Conservation (phyloP, 2,329 filamentous ascomycete species). For the Fusarium circinatum region DNA sequence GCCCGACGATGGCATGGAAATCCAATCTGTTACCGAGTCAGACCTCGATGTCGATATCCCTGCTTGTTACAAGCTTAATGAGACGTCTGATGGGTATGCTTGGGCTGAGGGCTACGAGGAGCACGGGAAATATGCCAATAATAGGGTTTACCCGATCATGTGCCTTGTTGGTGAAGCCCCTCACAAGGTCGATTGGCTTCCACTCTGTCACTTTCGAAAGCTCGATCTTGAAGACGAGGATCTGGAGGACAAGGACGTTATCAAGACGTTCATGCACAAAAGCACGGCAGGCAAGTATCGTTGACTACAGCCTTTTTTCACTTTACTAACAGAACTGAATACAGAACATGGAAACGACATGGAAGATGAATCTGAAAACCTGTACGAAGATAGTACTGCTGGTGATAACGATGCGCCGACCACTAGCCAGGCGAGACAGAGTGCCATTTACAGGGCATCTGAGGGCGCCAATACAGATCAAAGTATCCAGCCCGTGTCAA, state of each 20-base stretch:
- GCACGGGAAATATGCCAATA: fast-evolving
- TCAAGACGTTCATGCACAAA: neutral
- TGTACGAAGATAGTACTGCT: neutral
- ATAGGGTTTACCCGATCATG: fast-evolving
- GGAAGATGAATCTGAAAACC: neutral
- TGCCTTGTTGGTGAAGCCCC: fast-evolving
- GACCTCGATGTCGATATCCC: fast-evolving
- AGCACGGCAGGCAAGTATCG: fast-evolving
- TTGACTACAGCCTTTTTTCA: fast-evolving
- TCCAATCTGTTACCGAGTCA: neutral
- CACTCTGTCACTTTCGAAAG: neutral
- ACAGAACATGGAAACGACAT: neutral
- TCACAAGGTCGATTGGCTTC: neutral
- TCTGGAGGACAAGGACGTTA: neutral
- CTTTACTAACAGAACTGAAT: fast-evolving
- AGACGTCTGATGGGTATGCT: fast-evolving
- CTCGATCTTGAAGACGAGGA: neutral
- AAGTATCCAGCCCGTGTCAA: neutral
- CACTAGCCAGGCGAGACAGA: fast-evolving
- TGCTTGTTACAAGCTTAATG: fast-evolving
- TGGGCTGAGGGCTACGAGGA: neutral
- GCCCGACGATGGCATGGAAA: fast-evolving
- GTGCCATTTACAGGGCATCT: neutral
- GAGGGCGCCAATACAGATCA: neutral
- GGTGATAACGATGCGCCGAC: fast-evolving